Conservation (phyloP, 73 alveolate species). For the Tetrahymena elliotti region DNA sequence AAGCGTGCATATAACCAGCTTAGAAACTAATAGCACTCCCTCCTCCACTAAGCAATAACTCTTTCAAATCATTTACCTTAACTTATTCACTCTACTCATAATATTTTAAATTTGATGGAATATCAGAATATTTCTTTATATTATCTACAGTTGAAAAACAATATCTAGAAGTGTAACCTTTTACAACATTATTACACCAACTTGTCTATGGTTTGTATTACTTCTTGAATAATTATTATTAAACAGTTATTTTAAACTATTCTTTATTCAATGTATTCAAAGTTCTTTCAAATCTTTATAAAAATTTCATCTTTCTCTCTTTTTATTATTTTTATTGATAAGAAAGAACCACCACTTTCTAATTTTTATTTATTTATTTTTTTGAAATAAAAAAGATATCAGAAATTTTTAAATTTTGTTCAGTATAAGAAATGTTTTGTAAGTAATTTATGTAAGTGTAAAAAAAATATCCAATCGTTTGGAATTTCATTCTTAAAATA, state of each 20-base stretch:
- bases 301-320: not conserved
- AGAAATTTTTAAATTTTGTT: too few species aligned
- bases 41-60: not conserved
- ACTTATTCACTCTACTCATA: not conserved
- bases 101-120: not conserved
- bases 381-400: too few species aligned
- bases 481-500: too few species aligned
- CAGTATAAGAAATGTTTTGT: too few species aligned
- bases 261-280: too few species aligned
- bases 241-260: not conserved
- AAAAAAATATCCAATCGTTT: too few species aligned
- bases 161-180: not conserved
- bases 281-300: not conserved
- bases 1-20: not conserved
- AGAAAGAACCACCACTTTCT: too few species aligned
- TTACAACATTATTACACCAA: not conserved
- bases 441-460: too few species aligned
- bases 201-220: not conserved
- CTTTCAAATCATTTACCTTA: not conserved
- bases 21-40: not conserved
- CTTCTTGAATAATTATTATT: not conserved
- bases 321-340: too few species aligned
- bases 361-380: too few species aligned
- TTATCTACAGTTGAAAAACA: not conserved
- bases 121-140: not conserved